Base-by-base conservation (phyloP, 495 filamentous ascomycete species). In the Penicillium longicatenatum region DNA sequence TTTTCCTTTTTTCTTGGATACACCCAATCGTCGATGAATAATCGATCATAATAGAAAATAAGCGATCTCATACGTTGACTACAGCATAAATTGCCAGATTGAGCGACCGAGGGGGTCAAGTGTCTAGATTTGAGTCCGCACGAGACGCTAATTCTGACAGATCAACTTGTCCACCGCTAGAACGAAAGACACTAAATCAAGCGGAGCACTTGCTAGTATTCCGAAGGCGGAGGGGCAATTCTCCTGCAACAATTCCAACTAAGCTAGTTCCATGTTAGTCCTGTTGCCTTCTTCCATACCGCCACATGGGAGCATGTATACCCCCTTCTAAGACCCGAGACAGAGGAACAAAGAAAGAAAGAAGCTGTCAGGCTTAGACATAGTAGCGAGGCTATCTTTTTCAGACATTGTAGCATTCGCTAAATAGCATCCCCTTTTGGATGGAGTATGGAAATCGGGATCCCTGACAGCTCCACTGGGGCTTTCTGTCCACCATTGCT, bases 111-210 rank as follows among this genome's bases (percentile, higher is more conserved):
- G 33, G 31, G 31, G 50, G 50, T 51, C 50, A 43, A 35, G 35
- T 17, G 31, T 17, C 50, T 39, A 37, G 49, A 48, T 48, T 31
- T 16, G 7, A 26, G 17, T 30, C 17, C 35, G 44, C 46, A 50
- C 37, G 20, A 50, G 47, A 54, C 46, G 50, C 50, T 54, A 65
- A 10, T 62, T 67, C 59, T 62, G 66, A 69, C 54, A 51, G 55
- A 61, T 67, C 64, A 65, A 49, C 54, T 60, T 51, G 16, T 46
- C 55, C 46, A 66, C 33, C 62, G 59, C 62, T 57, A 60, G 50
- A 54, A 24, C 26, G 37, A 24, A 52, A 43, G 35, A n/a, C 14
- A 43, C n/a, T 43, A 29, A 53, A 19, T 6, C 21, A 53, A 37
- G 33, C 12, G 33, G 17, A 37, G 29, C 41, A 17, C 41, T 26